Percentiles rank a stretch among this genome's conserved stretches.
phyloP scores from a whole-genome alignment of 805 yeast genomes.

The Debaryomyces prosopidis region DNA sequence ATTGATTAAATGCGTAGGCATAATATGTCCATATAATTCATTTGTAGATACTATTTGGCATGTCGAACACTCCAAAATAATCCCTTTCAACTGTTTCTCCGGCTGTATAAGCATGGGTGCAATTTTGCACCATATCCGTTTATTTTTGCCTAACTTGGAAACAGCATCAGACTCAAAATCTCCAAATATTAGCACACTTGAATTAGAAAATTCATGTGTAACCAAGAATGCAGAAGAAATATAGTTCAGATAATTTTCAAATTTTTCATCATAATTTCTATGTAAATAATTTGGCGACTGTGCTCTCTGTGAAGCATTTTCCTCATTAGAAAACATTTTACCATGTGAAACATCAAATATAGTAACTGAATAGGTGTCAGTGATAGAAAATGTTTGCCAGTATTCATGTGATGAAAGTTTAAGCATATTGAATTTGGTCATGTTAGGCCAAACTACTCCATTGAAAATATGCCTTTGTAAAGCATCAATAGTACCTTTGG shows the following conservation, averaged over 20 bases:
- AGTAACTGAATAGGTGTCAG: constrained; percentile 15
- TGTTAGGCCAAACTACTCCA: constrained; percentile 78
- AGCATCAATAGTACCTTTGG: constrained; percentile 50
- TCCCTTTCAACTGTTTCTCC: constrained; percentile 42
- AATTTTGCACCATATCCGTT: constrained; percentile 56
- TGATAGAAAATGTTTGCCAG: constrained; percentile 12
- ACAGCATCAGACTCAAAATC: constrained; percentile 73
- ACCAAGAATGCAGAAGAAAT: constrained; percentile 58
- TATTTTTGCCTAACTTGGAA: constrained; percentile 39
- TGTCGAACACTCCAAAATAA: constrained; percentile 76
- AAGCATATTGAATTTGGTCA: constrained; percentile 35
- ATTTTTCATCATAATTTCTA: not conserved
- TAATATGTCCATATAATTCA: constrained; percentile 75
- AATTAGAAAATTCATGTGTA: constrained; percentile 27
- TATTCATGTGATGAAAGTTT: constrained; percentile 17
- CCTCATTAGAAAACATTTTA: not conserved
- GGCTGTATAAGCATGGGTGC: constrained; percentile 44
- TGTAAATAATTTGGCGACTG: not conserved
- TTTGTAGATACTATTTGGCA: constrained; percentile 39
- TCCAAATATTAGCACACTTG: constrained; percentile 67
- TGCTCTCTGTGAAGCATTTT: not conserved
- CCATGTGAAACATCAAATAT: constrained; percentile 11
- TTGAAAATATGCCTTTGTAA: constrained; percentile 65
- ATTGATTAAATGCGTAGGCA: constrained; percentile 59
- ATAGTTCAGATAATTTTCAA: not conserved